Base-by-base conservation (phyloP, 306 rosid genomes). In the Vigna mungo region DNA sequence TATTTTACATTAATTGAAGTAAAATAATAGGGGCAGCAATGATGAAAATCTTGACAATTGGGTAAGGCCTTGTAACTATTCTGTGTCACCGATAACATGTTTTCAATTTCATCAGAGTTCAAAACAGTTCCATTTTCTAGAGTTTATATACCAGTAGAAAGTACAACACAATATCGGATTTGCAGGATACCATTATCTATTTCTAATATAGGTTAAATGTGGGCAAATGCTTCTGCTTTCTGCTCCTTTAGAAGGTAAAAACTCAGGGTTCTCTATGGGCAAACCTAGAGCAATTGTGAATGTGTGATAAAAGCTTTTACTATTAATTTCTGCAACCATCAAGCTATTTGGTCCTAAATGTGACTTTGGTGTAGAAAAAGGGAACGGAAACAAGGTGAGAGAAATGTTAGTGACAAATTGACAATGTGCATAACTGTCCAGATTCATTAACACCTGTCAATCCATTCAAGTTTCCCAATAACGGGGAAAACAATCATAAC, bases 301-400 rank as follows among this genome's bases (percentile, higher is more conserved):
- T 80, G 56, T 51, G 23, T 21, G 34, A 41, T 21, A 15, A 25
- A 13, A 9, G 68, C 15, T 46, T 71, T 64, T 18, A 72, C 48
- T 30, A 48, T 21, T 68, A 3, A 62, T 53, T 68, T 60, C 48
- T 70, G 51, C 48, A n/a, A 64, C 43, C 73, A 65, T 59, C 55
- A 58, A 67, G 32, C 80, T 80, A 39, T 49, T 69, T 75, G 25
- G 62, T 71, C 75, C 78, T 44, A 73, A 84, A 49, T 53, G 23
- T 3, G 13, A 41, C 65, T 77, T 36, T 12, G 20, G 71, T 44
- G 65, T 43, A 60, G 27, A 12, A 44, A 44, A 12, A 44, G 16
- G 49, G 49, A 12, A 44, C 5, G 16, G 16, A 12, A 68, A 75
- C 9, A 53, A 46, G 18, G 56, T 48, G 56, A 68, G 41, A 68